Evolutionary conservation across 164 flowering plant genomes (phyloP), one percentile per base, ranked within the genome.

Genomic region (Vitis rupestris): DNA sequence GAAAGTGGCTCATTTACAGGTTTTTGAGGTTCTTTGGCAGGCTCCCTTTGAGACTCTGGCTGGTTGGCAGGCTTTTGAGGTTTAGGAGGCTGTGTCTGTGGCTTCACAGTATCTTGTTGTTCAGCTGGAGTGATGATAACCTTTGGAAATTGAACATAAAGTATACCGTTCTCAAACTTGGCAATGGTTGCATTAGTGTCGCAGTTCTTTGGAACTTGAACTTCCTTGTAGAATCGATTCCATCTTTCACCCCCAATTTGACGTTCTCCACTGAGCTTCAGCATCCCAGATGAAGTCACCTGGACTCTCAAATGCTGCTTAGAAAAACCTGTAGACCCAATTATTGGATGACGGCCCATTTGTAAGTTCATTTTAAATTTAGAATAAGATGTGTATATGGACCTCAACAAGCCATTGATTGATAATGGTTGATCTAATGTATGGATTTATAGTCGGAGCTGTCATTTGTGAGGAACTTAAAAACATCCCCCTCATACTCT

Each of bases 241-340:
- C 76, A 78, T 59, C 60, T 84, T 76, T 85, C 81, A 1, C 44
- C 70, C 0, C 63, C 78, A 0, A 80, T 0, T 3, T 66, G 76
- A 0, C 89, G 82, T 65, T 82, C 81, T 51, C 97, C 97, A 14
- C 63, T 78, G 62, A 90, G 55, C 70, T 67, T 82, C 60, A 92
- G 23, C 3, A 47, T 63, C 0, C 84, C 56, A 0, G 74, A 1
- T 14, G 63, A 56, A 31, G 82, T 77, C 15, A 88, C 63, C 58
- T 86, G 94, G 30, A 87, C 88, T 68, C 69, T 87, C 16, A 92
- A 30, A 12, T 87, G 82, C 7, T 92, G 88, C 81, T 80, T 87
- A 17, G 6, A 71, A 63, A 85, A 92, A 5, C 86, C 97, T 88
- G 77, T 49, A 8, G 10, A 27, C 30, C 23, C n/a, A 8, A 17